Evolutionary conservation across 108 stramenopile genomes (phyloP).

Genomic region (Skeletonema marinoi): DNA sequence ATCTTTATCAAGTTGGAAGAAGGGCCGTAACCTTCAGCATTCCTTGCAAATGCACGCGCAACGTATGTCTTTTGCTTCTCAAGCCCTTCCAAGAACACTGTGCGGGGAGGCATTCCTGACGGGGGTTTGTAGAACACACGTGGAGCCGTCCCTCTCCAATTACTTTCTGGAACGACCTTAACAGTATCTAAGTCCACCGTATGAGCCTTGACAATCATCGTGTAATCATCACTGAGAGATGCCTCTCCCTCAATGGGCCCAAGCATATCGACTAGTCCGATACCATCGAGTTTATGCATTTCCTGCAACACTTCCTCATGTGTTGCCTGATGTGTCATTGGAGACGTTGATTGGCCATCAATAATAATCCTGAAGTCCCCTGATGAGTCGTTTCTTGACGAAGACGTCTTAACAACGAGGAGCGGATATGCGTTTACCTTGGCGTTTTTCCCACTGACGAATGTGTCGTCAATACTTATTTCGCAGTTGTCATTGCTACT

Average conservation of each 20-base stretch:
- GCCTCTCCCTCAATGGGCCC: constrained; percentile 15
- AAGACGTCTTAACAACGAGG: constrained; percentile 24
- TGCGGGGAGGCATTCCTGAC: constrained; percentile 17
- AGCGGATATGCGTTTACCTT: constrained; percentile 35
- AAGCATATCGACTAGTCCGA: constrained; percentile 44
- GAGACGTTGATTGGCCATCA: constrained; percentile 41
- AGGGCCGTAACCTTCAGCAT: constrained; percentile 36
- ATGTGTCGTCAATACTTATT: constrained; percentile 28
- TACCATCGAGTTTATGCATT: constrained; percentile 37
- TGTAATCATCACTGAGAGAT: constrained; percentile 23
- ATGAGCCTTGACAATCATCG: constrained; percentile 39
- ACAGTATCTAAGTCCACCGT: constrained; percentile 31
- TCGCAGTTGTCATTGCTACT: constrained; percentile 6
- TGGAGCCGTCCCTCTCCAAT: constrained; percentile 47
- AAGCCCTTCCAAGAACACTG: constrained; percentile 20
- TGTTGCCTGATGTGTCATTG: constrained; percentile 36
- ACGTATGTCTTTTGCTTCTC: constrained; percentile 17
- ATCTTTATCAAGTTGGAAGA: constrained; percentile 24
- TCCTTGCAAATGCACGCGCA: constrained; percentile 38
- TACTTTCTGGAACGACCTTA: constrained; percentile 28
- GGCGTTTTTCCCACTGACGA: constrained; percentile 40
- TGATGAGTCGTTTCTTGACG: constrained; percentile 15
- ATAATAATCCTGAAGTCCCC: constrained; percentile 44
- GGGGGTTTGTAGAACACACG: constrained; percentile 40
- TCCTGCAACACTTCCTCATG: constrained; percentile 31